Conservation (phyloP, 192 early-diverging fungal species). For the Podila verticillata region DNA sequence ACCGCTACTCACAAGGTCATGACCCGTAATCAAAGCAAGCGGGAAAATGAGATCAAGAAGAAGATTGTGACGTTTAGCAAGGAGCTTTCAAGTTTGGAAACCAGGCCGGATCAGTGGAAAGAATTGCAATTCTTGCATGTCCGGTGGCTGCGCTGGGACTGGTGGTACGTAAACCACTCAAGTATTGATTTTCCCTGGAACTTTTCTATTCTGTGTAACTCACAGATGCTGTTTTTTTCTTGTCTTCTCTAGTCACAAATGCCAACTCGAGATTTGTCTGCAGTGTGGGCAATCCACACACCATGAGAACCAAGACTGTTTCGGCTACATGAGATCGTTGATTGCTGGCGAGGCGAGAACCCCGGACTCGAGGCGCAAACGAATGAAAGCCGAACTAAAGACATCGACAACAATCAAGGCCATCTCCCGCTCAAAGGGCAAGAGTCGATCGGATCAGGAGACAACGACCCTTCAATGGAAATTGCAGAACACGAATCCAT, state of each 20-base stretch:
- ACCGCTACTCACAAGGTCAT: constrained; percentile 1
- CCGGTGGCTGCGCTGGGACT: constrained; percentile 55
- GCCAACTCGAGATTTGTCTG: constrained; percentile 56
- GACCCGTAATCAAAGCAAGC: constrained; percentile 40
- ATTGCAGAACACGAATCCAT: constrained; percentile 59
- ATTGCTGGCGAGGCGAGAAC: constrained; percentile 6
- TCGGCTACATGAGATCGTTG: constrained; percentile 54
- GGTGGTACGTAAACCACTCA: constrained; percentile 53
- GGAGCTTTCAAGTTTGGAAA: constrained; percentile 48
- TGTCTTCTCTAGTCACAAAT: constrained; percentile 12
- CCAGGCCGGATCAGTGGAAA: constrained; percentile 62
- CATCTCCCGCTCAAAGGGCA: constrained; percentile 2
- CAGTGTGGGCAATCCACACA: constrained; percentile 60
- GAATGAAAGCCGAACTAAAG: not conserved
- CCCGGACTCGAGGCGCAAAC: not conserved
- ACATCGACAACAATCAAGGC: not conserved
- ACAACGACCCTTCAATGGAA: constrained; percentile 60
- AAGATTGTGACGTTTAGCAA: constrained; percentile 25
- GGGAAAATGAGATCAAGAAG: constrained; percentile 14
- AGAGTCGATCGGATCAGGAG: constrained; percentile 40
- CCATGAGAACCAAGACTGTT: constrained; percentile 53
- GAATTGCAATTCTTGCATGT: constrained; percentile 69
- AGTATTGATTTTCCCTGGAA: not conserved
- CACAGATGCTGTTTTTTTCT: not conserved
- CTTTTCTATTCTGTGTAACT: not conserved